These are phyloP conservation scores for Gelatoporia subvermispora DNA, from an alignment of 768 basidiomycete species.

Conservation along the genomic window DNA sequence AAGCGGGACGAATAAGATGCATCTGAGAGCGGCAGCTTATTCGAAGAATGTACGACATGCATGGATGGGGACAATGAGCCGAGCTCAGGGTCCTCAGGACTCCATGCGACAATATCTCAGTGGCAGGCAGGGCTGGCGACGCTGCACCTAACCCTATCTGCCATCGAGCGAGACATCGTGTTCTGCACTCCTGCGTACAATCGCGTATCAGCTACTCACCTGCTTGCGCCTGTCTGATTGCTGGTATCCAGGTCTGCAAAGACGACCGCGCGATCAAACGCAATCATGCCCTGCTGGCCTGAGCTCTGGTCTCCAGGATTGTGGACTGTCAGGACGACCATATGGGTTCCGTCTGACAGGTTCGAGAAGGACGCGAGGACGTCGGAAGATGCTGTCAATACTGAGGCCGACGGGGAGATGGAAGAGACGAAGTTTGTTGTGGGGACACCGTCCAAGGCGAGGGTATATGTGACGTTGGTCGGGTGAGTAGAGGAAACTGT, in stretches of 20 bases:
- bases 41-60: too few relatives aligned
- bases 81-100: too few relatives aligned
- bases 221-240: neutral
- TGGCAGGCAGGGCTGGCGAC: too few relatives aligned
- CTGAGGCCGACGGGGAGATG: constrained; percentile 22
- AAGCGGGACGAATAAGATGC: too few relatives aligned
- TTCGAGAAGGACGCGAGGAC: constrained; percentile 46
- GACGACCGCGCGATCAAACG: constrained; percentile 56
- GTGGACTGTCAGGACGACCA: constrained; percentile 47
- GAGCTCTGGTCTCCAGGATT: constrained; percentile 27
- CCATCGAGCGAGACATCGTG: too few relatives aligned
- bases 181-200: too few relatives aligned
- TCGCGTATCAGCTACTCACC: constrained; percentile 5
- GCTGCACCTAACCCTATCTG: too few relatives aligned
- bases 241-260: neutral
- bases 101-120: too few relatives aligned
- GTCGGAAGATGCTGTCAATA: constrained; percentile 18
- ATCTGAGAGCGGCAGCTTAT: too few relatives aligned
- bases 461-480: constrained; percentile 29
- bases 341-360: constrained; percentile 48
- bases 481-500: neutral
- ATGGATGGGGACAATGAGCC: too few relatives aligned
- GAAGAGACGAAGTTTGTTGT: constrained; percentile 22
- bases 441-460: constrained; percentile 47
- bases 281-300: constrained; percentile 30